Evolutionary conservation across 2,329 filamentous ascomycete species (phyloP).

Genomic region (Fusarium virguliforme): DNA sequence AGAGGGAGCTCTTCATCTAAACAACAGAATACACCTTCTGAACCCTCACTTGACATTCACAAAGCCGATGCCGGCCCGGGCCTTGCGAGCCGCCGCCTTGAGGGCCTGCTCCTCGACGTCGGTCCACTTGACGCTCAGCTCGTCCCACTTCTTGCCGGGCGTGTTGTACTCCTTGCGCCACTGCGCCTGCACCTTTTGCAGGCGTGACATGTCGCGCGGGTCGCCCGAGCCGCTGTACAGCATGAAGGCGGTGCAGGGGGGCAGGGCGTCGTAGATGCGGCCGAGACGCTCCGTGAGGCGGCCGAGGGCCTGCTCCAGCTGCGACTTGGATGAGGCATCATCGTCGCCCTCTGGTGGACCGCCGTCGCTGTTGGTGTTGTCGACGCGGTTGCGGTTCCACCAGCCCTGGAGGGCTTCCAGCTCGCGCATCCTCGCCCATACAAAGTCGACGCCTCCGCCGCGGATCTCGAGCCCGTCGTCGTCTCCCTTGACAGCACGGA

Average conservation of each 20-base stretch:
- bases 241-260: conserved; percentile 76
- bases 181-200: conserved; percentile 73
- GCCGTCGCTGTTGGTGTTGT: conserved; percentile 55
- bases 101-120: conserved; percentile 76
- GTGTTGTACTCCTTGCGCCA: conserved; percentile 77
- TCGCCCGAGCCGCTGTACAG: conserved; percentile 78
- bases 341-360: conserved; percentile 53
- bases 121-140: conserved; percentile 78
- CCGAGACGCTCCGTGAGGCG: conserved; percentile 66
- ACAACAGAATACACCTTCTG: background rate
- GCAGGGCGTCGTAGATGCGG: conserved; percentile 71
- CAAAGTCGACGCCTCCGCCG: conserved; percentile 75
- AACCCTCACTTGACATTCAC: conserved; percentile 72
- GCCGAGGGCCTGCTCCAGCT: conserved; percentile 64
- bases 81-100: conserved; percentile 69
- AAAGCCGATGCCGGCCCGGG: conserved; percentile 76
- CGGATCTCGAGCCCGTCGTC: conserved; percentile 70
- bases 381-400: conserved; percentile 74
- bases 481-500: conserved; percentile 74
- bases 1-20: background rate
- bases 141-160: conserved; percentile 76
- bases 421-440: conserved; percentile 77
- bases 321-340: conserved; percentile 39
- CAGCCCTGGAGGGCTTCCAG: conserved; percentile 77
- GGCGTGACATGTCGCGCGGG: conserved; percentile 75